These are phyloP conservation scores for Choiromyces venosus DNA, from an alignment of 495 filamentous ascomycete species.

Conservation along the genomic window DNA sequence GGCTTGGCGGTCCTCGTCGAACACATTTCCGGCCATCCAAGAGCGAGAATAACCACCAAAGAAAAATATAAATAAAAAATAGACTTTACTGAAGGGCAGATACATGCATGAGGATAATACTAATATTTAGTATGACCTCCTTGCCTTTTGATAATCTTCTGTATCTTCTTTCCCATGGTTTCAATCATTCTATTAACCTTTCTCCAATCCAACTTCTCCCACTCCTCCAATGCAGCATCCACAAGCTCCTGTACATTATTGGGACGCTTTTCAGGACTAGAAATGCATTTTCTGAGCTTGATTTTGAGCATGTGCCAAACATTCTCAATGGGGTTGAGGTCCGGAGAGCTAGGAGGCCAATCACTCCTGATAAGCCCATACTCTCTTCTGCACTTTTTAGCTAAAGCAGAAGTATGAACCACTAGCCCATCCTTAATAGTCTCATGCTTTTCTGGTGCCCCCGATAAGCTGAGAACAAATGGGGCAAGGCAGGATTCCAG, in stretches of 20 bases:
- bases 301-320: no score
- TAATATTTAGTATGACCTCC: slow-evolving; percentile 1
- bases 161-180: slow-evolving; percentile 13
- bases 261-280: neutral
- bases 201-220: slow-evolving; percentile 4
- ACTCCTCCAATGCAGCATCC: neutral
- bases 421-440: no score
- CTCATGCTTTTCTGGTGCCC: no score
- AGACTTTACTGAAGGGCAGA: neutral
- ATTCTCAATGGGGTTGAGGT: slow-evolving; percentile 22
- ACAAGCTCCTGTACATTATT: neutral
- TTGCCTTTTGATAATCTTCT: neutral
- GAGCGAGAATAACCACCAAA: neutral
- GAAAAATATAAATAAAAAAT: neutral
- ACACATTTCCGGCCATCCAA: no score
- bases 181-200: slow-evolving; percentile 10
- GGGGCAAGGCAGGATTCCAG: no score
- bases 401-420: no score
- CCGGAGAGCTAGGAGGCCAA: slow-evolving; percentile 18
- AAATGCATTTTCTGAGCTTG: no score
- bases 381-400: no score
- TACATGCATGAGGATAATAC: neutral
- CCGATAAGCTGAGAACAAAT: no score
- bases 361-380: no score
- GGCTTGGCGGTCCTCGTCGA: neutral